A percentile compares a stretch with the other conserved stretches of the same genome.
These are phyloP conservation scores for Sarocladium strictum DNA, from an alignment of 2,329 filamentous ascomycete species.

Conservation along the genomic window DNA sequence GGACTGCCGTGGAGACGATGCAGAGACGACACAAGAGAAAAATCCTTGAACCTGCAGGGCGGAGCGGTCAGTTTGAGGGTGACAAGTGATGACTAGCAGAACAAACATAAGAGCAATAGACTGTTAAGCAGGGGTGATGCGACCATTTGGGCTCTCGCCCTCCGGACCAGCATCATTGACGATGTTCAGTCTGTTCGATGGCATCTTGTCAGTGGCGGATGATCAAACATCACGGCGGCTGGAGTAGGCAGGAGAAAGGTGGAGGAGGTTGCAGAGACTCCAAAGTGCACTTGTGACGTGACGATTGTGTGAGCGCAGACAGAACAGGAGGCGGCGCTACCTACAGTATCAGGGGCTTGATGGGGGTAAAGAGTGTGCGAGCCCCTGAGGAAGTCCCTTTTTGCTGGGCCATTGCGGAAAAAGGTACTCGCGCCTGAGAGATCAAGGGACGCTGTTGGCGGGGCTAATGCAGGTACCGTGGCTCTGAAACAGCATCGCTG, in stretches of 20 bases:
- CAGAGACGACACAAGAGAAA: too few species aligned
- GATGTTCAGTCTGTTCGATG: background rate
- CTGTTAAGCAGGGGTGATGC: background rate
- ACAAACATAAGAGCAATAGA: background rate
- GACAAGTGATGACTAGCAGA: background rate
- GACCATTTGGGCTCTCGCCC: too few species aligned
- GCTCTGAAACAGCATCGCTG: background rate
- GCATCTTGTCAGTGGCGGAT: slow-evolving; percentile 2
- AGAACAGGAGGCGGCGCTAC: background rate
- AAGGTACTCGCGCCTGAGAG: background rate
- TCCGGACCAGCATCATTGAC: background rate
- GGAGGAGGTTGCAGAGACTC: background rate
- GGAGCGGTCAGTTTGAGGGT: background rate
- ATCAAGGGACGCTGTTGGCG: background rate
- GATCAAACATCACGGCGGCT: background rate
- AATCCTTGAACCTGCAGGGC: background rate
- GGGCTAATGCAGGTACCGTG: slow-evolving; percentile 9
- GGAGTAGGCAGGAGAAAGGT: background rate
- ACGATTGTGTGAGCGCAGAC: background rate
- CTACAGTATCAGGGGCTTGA: background rate
- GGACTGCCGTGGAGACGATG: background rate
- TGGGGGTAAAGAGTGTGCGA: background rate
- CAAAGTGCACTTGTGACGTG: background rate
- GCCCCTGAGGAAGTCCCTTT: slow-evolving; percentile 5
- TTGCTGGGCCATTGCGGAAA: background rate